These are phyloP conservation scores for Trichoderma sp. DNA, from an alignment of 2,329 filamentous ascomycete genomes.

Conservation along the genomic window DNA sequence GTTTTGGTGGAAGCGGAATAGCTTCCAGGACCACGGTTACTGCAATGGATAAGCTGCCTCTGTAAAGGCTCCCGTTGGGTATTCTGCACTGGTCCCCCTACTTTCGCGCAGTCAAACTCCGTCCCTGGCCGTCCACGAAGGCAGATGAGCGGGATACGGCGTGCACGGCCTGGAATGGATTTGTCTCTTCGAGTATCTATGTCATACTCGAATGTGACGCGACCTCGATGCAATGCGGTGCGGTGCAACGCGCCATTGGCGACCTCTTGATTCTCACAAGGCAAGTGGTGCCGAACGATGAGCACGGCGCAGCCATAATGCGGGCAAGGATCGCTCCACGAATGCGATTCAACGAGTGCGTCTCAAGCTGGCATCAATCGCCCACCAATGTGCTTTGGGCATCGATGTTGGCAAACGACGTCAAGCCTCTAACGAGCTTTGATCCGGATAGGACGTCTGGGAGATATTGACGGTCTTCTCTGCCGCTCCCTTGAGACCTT, in stretches of 20 bases:
- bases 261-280: not conserved
- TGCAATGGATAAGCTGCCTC: not conserved
- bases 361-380: not conserved
- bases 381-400: not conserved
- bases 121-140: not conserved
- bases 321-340: not conserved
- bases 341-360: not conserved
- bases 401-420: constrained; percentile 3
- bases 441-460: not conserved
- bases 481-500: not conserved
- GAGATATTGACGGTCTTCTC: constrained; percentile 1
- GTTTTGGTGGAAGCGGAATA: constrained; percentile 15
- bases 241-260: not conserved
- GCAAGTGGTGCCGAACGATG: not conserved
- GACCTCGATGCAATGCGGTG: not conserved
- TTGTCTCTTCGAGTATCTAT: not conserved
- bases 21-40: not conserved
- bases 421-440: not conserved
- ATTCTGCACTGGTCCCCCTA: not conserved
- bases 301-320: constrained; percentile 3
- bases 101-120: not conserved
- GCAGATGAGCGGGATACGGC: not conserved
- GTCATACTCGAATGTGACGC: constrained; percentile 3
- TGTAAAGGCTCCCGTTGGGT: not conserved
- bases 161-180: not conserved